phyloP scores from a whole-genome alignment of 108 stramenopile genomes.

The Skeletonema costatum region DNA sequence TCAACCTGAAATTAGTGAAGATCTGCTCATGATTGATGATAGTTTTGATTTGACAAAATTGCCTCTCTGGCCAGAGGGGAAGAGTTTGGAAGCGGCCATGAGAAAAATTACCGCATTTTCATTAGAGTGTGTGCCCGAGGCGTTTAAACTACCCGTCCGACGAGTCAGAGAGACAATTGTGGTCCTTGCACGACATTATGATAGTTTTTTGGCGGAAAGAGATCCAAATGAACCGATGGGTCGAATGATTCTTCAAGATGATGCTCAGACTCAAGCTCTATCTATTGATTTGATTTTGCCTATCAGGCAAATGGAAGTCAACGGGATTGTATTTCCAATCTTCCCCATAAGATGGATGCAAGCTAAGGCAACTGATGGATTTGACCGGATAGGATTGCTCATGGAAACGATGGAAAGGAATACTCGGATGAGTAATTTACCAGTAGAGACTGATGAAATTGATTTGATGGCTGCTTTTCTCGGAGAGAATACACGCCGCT shows the following conservation, averaged over 20 bases:
- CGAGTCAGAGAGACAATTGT: conserved; percentile 1
- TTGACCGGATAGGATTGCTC: neutral
- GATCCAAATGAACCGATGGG: conserved; percentile 7
- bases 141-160: conserved; percentile 10
- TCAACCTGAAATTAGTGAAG: conserved; percentile 1
- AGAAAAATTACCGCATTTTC: conserved; percentile 8
- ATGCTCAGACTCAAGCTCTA: conserved; percentile 5
- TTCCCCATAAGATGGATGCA: neutral
- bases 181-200: neutral
- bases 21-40: conserved; percentile 8
- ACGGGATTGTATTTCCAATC: conserved; percentile 7
- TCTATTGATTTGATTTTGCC: conserved; percentile 8
- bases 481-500: neutral
- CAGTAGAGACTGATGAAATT: conserved; percentile 3
- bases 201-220: conserved; percentile 2
- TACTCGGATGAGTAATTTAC: conserved; percentile 1
- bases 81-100: neutral
- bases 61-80: neutral
- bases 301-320: neutral
- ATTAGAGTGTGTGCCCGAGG: neutral
- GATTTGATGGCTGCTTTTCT: conserved; percentile 1
- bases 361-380: conserved; percentile 4
- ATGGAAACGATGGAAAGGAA: conserved; percentile 5
- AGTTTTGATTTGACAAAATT: neutral
- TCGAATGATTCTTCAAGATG: conserved; percentile 9